phyloP scores from a whole-genome alignment of 805 yeast genomes.

The Yamadazyma takamatsuzukensis region DNA sequence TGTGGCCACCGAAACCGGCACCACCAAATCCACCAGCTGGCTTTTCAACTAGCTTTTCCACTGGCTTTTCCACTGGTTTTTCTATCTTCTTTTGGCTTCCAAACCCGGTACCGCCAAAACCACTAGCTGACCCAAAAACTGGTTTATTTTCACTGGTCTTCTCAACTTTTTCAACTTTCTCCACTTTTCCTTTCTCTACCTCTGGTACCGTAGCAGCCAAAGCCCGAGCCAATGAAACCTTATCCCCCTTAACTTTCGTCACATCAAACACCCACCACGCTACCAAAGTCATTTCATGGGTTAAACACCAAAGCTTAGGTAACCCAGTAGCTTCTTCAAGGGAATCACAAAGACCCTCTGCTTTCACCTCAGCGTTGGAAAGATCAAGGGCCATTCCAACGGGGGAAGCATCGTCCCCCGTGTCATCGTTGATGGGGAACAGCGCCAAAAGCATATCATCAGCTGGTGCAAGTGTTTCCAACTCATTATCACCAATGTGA shows the following conservation, averaged over 20 bases:
- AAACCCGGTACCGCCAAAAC: too few relatives aligned
- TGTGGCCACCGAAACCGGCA: conserved; percentile 8
- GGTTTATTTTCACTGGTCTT: too few relatives aligned
- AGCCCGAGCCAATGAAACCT: conserved; percentile 7
- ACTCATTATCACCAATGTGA: conserved; percentile 4
- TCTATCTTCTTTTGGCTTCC: too few relatives aligned
- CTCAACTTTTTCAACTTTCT: too few relatives aligned
- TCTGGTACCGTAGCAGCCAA: conserved; percentile 3
- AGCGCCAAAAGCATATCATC: conserved; percentile 74
- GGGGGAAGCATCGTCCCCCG: conserved; percentile 67
- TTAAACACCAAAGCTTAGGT: conserved; percentile 63
- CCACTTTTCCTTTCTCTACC: too few relatives aligned
- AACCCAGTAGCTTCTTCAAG: conserved; percentile 57
- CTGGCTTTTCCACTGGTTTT: too few relatives aligned
- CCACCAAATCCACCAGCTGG: neutral
- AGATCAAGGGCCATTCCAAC: conserved; percentile 68
- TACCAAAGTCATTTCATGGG: conserved; percentile 58
- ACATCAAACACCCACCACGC: conserved; percentile 63
- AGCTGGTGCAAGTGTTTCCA: conserved; percentile 37
- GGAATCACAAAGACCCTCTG: conserved; percentile 53
- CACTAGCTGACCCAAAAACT: too few relatives aligned
- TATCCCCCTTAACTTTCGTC: conserved; percentile 3
- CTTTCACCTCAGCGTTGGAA: conserved; percentile 33
- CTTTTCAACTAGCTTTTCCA: too few relatives aligned
- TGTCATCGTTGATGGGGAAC: conserved; percentile 64